Evolutionary conservation across 2,329 filamentous ascomycete species (phyloP).

Genomic region (Penicillium sp.): DNA sequence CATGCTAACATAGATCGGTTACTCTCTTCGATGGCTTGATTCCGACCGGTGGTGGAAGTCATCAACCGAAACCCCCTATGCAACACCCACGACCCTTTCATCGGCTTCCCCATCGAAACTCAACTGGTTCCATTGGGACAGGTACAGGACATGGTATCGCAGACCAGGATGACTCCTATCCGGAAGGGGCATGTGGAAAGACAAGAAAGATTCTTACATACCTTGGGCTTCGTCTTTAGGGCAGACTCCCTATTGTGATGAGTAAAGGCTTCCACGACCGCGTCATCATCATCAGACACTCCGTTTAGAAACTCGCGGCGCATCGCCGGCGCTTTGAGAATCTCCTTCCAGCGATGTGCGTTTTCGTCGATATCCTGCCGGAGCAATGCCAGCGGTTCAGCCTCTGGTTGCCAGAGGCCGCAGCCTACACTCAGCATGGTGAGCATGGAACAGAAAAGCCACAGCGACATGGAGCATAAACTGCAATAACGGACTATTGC

Average conservation of each 20-base stretch:
- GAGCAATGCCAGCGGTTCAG: slow-evolving; percentile 59
- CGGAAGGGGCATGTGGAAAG: background rate
- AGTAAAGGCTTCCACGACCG: slow-evolving; percentile 64
- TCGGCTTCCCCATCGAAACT: background rate
- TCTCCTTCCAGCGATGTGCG: slow-evolving; percentile 62
- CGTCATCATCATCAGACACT: slow-evolving; percentile 51
- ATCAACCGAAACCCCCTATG: background rate
- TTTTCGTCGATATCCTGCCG: slow-evolving; percentile 70
- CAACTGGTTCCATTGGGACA: background rate
- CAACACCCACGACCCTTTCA: background rate
- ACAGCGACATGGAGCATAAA: background rate
- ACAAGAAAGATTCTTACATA: slow-evolving; percentile 40
- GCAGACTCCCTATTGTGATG: slow-evolving; percentile 66
- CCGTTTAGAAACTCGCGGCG: slow-evolving; percentile 61
- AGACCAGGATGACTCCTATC: background rate
- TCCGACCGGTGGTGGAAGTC: background rate
- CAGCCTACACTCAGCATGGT: slow-evolving; percentile 50
- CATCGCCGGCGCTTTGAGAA: slow-evolving; percentile 58
- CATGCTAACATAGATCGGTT: background rate
- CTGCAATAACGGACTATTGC: background rate
- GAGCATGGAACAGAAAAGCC: background rate
- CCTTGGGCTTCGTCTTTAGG: slow-evolving; percentile 81
- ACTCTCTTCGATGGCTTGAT: background rate
- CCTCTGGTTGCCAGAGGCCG: slow-evolving; percentile 75
- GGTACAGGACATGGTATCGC: background rate